Percentiles rank a stretch among this genome's conserved stretches.
Conservation (phyloP, 495 filamentous ascomycete species). For the Niebla homalea region DNA sequence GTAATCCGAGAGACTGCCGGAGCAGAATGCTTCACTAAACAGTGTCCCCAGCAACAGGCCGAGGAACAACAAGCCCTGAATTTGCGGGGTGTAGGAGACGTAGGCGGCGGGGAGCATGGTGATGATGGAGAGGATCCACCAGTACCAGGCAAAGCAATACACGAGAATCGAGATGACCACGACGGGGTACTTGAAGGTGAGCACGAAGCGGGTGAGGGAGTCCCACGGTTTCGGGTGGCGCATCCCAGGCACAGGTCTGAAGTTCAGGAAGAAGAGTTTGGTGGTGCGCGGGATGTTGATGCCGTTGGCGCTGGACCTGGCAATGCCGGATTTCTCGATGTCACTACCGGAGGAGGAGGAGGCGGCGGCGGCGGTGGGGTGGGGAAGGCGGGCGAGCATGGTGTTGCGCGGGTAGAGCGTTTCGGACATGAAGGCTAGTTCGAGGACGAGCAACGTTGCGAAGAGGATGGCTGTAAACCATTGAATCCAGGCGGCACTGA, state of each 20-base stretch:
- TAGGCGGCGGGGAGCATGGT: conserved; percentile 50
- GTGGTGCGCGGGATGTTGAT: conserved; percentile 31
- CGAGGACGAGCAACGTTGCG: conserved; percentile 33
- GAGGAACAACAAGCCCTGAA: conserved; percentile 45
- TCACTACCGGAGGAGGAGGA: conserved; percentile 4
- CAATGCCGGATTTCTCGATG: conserved; percentile 19
- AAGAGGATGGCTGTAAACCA: conserved; percentile 49
- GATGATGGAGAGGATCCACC: conserved; percentile 49
- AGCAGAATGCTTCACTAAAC: conserved; percentile 40
- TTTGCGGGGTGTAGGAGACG: conserved; percentile 32
- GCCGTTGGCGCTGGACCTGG: neutral
- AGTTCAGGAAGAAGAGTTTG: conserved; percentile 36
- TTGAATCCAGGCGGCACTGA: conserved; percentile 41
- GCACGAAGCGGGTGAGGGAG: conserved; percentile 31
- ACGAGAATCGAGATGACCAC: conserved; percentile 33
- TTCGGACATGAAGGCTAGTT: conserved; percentile 44
- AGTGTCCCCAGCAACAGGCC: conserved; percentile 45
- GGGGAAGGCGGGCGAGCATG: conserved; percentile 32
- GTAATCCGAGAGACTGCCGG: conserved; percentile 39
- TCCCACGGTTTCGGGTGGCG: conserved; percentile 40
- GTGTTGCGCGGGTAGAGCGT: conserved; percentile 44
- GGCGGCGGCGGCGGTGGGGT: neutral
- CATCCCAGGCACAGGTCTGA: conserved; percentile 38
- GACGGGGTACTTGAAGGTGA: conserved; percentile 35
- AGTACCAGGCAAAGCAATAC: conserved; percentile 49